Evolutionary conservation across 176 grass and related monocot genomes (phyloP), one percentile per base, ranked within the genome.

Genomic region (Aegilops longissima): DNA sequence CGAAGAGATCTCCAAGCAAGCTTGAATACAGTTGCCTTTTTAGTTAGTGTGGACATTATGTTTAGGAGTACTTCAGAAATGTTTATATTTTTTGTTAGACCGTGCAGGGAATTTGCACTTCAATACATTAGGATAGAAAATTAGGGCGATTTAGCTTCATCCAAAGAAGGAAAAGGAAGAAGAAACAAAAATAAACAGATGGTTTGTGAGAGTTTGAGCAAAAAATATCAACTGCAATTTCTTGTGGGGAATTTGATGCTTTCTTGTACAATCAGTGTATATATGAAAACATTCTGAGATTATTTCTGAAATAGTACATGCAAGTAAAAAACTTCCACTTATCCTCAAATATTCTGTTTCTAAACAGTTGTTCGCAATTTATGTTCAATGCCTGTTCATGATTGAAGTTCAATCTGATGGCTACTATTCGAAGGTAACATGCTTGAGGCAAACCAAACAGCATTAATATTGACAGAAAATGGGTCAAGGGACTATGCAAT

Each of bases 1-100:
- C 16, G 36, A 77, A 70, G 83, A 89, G 69, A 82, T 86, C 25
- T 77, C 88, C 36, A 77, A 49, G 33, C 59, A 89, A 66, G 10
- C 76, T 27, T 89, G 40, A 80, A 17, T 44, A 47, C 21, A 49
- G 30, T 31, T 16, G 12, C 6, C 38, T 35, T 12, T 35, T 76
- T 49, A 47, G 21, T 24, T 76, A 76, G 71, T 35, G 2, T 65
- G 12, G 12, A 84, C 11, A 76, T 76, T 75, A 84, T 65, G 61
- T 51, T 51, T 76, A 84, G 39, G 27, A 84, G 59, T 76, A 66
- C 27, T 49, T 84, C 17, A 49, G 11, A 76, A 0, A 65, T 49
- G 25, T 34, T 30, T 65, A 80, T 23, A 44, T n/a, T 66, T 65
- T 52, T 76, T 44, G 47, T 52, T 30, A 76, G 44, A 76, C 10